Evolutionary conservation across 2,329 filamentous ascomycete species (phyloP).

Genomic region (Colletotrichum orchidophilum): DNA sequence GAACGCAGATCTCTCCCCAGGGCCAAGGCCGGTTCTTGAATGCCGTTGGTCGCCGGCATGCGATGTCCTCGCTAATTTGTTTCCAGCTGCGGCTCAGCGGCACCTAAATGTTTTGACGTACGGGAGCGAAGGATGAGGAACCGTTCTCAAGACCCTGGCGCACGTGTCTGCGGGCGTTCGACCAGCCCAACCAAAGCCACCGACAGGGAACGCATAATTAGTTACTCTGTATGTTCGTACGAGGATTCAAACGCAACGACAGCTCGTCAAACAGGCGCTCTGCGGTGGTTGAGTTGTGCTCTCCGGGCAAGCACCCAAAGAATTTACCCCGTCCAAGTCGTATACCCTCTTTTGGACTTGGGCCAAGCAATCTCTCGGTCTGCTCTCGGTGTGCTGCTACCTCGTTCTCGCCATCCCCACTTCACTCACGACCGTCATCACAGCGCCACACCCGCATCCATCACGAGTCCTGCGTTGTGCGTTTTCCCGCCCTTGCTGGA

Average conservation of each 20-base stretch:
- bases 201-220: background rate
- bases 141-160: background rate
- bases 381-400: constrained; percentile 10
- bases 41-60: background rate
- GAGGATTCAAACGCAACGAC: background rate
- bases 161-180: background rate
- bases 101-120: background rate
- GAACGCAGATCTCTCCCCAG: background rate
- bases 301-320: background rate
- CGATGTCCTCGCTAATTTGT: background rate
- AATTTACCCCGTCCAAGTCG: background rate
- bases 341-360: background rate
- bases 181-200: background rate
- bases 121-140: constrained; percentile 6
- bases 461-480: background rate
- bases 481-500: background rate
- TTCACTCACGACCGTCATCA: background rate
- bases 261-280: background rate
- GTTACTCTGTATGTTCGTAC: background rate
- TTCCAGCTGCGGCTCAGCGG: constrained; percentile 1
- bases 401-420: constrained; percentile 4
- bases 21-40: background rate
- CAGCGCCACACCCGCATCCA: background rate
- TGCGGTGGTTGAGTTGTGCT: background rate
- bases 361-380: constrained; percentile 8